Percentiles rank a stretch among this genome's conserved stretches.
Evolutionary conservation across 345 rosid genomes (phyloP).

Genomic region (Bruguiera parviflora): DNA sequence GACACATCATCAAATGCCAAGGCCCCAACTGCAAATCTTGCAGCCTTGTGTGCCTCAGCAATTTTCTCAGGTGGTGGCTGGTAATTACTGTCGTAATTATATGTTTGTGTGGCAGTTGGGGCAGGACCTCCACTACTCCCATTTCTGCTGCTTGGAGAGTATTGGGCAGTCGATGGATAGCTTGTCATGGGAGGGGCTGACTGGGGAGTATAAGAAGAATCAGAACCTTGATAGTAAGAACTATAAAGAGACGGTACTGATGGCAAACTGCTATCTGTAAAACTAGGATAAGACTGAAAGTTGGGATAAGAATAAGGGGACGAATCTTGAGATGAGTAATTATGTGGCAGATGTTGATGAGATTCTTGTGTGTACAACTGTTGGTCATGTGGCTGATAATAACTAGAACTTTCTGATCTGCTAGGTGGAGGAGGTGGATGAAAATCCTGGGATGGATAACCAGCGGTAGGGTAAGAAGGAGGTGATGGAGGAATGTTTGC

Average conservation of each 20-base stretch:
- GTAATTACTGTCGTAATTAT: constrained; percentile 74
- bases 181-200: constrained; percentile 55
- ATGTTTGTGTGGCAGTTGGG: constrained; percentile 39
- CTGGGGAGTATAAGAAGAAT: constrained; percentile 49
- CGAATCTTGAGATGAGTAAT: constrained; percentile 55
- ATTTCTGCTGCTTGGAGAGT: constrained; percentile 47
- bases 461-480: constrained; percentile 36
- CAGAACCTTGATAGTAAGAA: constrained; percentile 66
- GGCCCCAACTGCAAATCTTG: constrained; percentile 95
- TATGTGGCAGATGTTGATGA: constrained; percentile 51
- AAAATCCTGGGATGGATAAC: constrained; percentile 56
- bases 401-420: constrained; percentile 39
- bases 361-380: constrained; percentile 56
- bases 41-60: constrained; percentile 93
- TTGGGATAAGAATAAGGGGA: constrained; percentile 61
- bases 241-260: constrained; percentile 58
- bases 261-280: constrained; percentile 74
- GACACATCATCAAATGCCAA: constrained; percentile 92
- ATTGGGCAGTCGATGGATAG: constrained; percentile 48
- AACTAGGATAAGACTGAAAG: constrained; percentile 90
- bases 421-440: constrained; percentile 47
- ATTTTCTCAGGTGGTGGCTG: constrained; percentile 88
- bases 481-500: constrained; percentile 26
- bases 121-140: constrained; percentile 42
- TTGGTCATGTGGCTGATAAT: constrained; percentile 53